These are phyloP conservation scores for Sicyos edulis DNA, from an alignment of 306 rosid species.

Conservation along the genomic window DNA sequence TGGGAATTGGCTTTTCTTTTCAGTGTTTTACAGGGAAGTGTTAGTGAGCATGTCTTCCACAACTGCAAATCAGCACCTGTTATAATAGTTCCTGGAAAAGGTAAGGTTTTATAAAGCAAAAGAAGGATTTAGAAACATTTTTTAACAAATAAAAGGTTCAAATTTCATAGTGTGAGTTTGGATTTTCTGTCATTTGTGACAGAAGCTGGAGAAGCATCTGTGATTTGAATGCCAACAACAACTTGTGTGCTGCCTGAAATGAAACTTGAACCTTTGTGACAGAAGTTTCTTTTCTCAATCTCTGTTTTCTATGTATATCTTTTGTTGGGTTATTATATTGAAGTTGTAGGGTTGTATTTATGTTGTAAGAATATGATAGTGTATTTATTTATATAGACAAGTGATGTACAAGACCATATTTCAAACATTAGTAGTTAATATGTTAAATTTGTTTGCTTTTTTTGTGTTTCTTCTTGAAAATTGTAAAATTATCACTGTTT, in stretches of 20 bases:
- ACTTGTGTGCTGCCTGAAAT: too few species aligned
- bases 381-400: not conserved
- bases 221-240: too few species aligned
- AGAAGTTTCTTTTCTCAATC: not conserved
- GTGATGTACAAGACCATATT: not conserved
- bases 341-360: not conserved
- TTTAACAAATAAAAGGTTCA: not conserved
- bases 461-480: not conserved
- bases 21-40: constrained; percentile 87
- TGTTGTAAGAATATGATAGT: not conserved
- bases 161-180: not conserved
- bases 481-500: not conserved
- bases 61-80: constrained; percentile 76
- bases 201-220: constrained; percentile 61
- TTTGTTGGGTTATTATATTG: not conserved
- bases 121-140: not conserved
- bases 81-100: constrained; percentile 77
- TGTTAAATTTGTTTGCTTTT: constrained; percentile 1
- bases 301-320: not conserved
- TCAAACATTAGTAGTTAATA: not conserved
- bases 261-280: too few species aligned
- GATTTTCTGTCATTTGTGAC: constrained; percentile 14
- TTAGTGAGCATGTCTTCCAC: constrained; percentile 71
- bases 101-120: constrained; percentile 21
- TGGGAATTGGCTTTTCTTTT: not conserved